phyloP scores from a whole-genome alignment of 2,329 filamentous ascomycete species.

The Trichocomaceae sp. region DNA sequence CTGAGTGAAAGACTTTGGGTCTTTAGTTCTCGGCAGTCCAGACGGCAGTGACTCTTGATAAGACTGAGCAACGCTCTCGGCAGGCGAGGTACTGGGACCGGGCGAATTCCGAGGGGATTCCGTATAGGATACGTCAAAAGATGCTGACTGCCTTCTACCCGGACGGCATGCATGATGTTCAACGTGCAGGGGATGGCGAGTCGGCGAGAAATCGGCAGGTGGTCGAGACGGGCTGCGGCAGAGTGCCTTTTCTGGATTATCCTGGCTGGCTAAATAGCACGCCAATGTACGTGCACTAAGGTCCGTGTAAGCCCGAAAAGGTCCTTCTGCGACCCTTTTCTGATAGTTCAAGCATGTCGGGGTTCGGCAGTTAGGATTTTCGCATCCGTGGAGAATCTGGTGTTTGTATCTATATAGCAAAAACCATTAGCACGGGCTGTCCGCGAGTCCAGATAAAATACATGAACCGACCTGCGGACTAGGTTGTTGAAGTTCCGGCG shows the following conservation, averaged over 20 bases:
- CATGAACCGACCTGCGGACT: slow-evolving; percentile 55
- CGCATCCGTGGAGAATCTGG: slow-evolving; percentile 78
- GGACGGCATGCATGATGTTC: not conserved
- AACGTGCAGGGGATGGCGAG: slow-evolving; percentile 22
- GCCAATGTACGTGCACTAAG: slow-evolving; percentile 77
- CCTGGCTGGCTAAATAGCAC: slow-evolving; percentile 70
- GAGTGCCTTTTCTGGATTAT: slow-evolving; percentile 64
- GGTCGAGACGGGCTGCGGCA: slow-evolving; percentile 48
- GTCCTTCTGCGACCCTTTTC: slow-evolving; percentile 59
- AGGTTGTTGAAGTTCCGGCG: slow-evolving; percentile 50
- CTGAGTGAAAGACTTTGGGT: slow-evolving; percentile 58
- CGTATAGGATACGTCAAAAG: not conserved
- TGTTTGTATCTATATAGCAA: slow-evolving; percentile 57
- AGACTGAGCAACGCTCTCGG: slow-evolving; percentile 8
- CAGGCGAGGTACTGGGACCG: not conserved
- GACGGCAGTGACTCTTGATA: slow-evolving; percentile 19
- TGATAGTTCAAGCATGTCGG: slow-evolving; percentile 76
- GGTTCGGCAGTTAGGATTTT: slow-evolving; percentile 60
- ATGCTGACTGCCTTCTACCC: not conserved
- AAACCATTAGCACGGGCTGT: slow-evolving; percentile 8
- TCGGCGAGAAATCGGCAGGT: slow-evolving; percentile 22
- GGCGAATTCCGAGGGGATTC: slow-evolving; percentile 2
- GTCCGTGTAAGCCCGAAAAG: slow-evolving; percentile 70
- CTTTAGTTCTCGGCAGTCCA: slow-evolving; percentile 38
- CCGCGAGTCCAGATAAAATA: not conserved